Evolutionary conservation across 257 asterid genomes (phyloP).

Genomic region (Penstemon davidsonii): DNA sequence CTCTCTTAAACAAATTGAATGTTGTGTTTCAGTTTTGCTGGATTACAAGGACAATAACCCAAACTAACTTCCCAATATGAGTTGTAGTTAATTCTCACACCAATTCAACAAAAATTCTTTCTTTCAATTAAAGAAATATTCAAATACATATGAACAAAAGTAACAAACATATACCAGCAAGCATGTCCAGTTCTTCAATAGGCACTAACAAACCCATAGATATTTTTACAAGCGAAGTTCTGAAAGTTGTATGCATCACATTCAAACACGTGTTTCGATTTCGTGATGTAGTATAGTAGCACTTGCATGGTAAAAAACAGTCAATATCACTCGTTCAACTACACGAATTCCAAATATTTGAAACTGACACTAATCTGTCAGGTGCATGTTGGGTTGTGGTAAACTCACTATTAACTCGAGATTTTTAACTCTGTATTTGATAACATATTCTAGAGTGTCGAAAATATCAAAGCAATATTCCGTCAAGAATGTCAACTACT

Average conservation of each 20-base stretch:
- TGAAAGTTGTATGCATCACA: neutral
- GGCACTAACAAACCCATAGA: neutral
- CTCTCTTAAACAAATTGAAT: no score
- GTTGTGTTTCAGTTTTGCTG: no score
- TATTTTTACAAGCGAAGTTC: neutral
- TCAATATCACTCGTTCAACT: neutral
- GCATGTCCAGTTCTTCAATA: neutral
- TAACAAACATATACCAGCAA: neutral
- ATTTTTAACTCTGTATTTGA: neutral
- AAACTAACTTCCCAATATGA: no score
- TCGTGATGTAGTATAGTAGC: neutral
- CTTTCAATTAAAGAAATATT: no score
- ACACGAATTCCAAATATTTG: no score
- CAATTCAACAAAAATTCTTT: no score
- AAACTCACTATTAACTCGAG: neutral
- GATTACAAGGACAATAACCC: no score
- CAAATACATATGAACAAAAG: no score
- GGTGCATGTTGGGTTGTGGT: no score
- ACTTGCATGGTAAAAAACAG: neutral
- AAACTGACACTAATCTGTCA: no score
- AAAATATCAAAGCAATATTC: neutral
- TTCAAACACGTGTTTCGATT: no score
- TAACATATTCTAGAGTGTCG: neutral
- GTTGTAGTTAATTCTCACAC: no score
- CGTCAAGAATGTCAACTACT: neutral